Base-by-base conservation (phyloP, 2,329 filamentous ascomycete species). In the Aspergillus fischeri region DNA sequence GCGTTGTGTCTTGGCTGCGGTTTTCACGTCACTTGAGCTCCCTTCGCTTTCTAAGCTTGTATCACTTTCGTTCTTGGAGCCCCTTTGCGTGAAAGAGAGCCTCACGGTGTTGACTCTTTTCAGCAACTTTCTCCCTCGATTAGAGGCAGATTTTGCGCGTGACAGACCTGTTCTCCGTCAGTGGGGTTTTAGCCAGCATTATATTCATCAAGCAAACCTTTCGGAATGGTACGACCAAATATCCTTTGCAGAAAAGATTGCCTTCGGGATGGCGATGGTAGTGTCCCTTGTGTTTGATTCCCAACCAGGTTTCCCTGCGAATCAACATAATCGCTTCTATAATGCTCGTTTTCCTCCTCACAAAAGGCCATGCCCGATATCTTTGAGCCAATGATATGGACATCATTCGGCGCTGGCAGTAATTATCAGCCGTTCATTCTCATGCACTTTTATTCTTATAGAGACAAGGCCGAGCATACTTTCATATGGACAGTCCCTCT, bases 61-160 rank as follows among this genome's bases (percentile, higher is more conserved):
- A 29, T 56, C 58, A 32, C 58, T 59, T 29, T 58, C 60, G 27
- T 56, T 61, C 28, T 60, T 63, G 10, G 61, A 57, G 1, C 60
- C 51, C 44, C 65, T 69, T 1, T 62, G 63, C 10, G 69, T 65
- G 20, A 70, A 65, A 17, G 68, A 69, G 49, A 71, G 69, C 9
- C 68, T 63, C 32, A 71, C 63, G 2, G 62, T 69, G 38, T 70
- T 69, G 45, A 63, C 66, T 51, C 64, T 61, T 47, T 69, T 70
- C 48, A 67, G 57, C 11, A 71, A 56, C 35, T 63, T 68, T 29
- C 65, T 69, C 52, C 67, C 59, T 41, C 60, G 59, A 38, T 58
- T 63, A 2, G 63, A 57, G 3, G 60, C 59, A 8, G 68, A 63
- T 21, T 59, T 63, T 24, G 66, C 57, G 27, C 67, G 64, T 10